Base-by-base conservation (phyloP, 2,329 filamentous ascomycete genomes). In the Venturiaceae sp. region DNA sequence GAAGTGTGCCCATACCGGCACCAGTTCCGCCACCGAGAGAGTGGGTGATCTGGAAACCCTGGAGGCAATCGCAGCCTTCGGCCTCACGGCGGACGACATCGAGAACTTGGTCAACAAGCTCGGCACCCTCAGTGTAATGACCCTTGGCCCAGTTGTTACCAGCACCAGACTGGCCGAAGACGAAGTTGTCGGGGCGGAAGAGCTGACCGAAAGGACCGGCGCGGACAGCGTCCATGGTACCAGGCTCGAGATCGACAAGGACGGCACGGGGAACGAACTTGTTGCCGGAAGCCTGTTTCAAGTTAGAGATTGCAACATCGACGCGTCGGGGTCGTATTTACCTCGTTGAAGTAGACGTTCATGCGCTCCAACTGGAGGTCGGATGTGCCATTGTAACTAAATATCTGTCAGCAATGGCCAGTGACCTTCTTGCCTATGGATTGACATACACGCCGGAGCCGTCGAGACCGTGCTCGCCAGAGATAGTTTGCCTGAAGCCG, bases 141-240 rank as follows among this genome's bases (percentile, higher is more conserved):
- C 94, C 94, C 87, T 97, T 99, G 78, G 94, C 94, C 94, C 94
- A 99, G 87, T 97, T 97, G 90, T 99, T 99, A 80, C 94, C 94
- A 76, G 94, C 94, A 84, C 94, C 92, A 70, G 94, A 97, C 83
- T 97, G 94, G 70, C 94, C 94, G 78, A 97, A 97, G 74, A 97
- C 91, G 80, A 97, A 97, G 88, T 97, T 99, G 83, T 99, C 94
- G 75, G 94, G 94, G 66, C 94, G 92, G 91, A 99, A 97, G 68
- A 99, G 91, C 82, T 96, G 89, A 69, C 94, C 94, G 76, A 97
- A 97, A 66, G 94, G 94, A 77, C 94, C 92, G 69, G 92, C 90
- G 76, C 92, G 92, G 81, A 99, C 92, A 68, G 94, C 94, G 71
- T 99, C 94, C 92, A 97, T 99, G 79, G 94, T 97, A 80, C 94